Evolutionary conservation across 2,329 filamentous ascomycete species (phyloP).

Genomic region (Elsinoe batatas): DNA sequence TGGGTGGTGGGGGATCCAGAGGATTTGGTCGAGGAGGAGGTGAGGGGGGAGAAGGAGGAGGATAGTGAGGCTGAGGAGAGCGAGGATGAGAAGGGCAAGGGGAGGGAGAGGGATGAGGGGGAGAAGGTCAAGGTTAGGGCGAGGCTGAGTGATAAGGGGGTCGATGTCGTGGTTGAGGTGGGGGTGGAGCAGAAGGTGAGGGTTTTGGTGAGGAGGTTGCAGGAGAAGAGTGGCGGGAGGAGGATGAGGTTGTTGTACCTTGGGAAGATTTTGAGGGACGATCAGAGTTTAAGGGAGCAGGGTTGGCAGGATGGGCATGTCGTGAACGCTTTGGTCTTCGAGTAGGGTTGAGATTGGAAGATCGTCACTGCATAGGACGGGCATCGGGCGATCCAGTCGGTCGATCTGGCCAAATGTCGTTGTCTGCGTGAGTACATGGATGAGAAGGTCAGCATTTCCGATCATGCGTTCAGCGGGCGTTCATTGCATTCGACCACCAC

Average conservation of each 20-base stretch:
- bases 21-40: slow-evolving; percentile 28
- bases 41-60: slow-evolving; percentile 20
- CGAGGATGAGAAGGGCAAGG: slow-evolving; percentile 26
- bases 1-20: slow-evolving; percentile 38
- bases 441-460: not conserved
- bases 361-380: not conserved
- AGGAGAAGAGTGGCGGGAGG: slow-evolving; percentile 52
- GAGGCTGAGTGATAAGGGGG: slow-evolving; percentile 30
- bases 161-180: slow-evolving; percentile 29
- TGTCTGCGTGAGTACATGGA: no score
- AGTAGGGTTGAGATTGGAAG: slow-evolving; percentile 5
- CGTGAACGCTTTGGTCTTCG: slow-evolving; percentile 63
- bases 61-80: slow-evolving; percentile 23
- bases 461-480: slow-evolving; percentile 11
- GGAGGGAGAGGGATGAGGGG: slow-evolving; percentile 25
- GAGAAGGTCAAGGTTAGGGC: slow-evolving; percentile 25
- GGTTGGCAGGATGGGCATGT: slow-evolving; percentile 69
- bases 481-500: slow-evolving; percentile 4
- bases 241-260: slow-evolving; percentile 67
- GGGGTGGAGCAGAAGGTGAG: slow-evolving; percentile 47
- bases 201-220: slow-evolving; percentile 52
- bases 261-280: slow-evolving; percentile 68
- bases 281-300: slow-evolving; percentile 53
- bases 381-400: not conserved
- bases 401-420: no score